Conservation (phyloP, 345 rosid genomes). For the Salix caprea region DNA sequence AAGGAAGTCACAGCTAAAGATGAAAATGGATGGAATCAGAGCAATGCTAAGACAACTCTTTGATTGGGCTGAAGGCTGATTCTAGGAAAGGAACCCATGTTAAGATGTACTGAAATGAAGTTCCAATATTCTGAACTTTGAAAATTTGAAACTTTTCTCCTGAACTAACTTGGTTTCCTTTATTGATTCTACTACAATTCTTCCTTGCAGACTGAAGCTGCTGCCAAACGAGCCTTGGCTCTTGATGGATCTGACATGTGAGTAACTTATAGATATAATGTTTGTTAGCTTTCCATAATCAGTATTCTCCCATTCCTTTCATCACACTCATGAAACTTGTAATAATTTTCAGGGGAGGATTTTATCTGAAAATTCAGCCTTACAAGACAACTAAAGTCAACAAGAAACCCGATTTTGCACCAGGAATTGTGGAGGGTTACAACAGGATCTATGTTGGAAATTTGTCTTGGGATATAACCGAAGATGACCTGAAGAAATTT, state of each 20-base stretch:
- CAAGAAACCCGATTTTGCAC: constrained; percentile 47
- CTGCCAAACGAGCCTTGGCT: constrained; percentile 68
- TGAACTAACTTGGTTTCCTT: background rate
- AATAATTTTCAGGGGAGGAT: constrained; percentile 63
- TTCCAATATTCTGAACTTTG: background rate
- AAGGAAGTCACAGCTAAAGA: background rate
- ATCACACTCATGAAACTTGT: constrained; percentile 13
- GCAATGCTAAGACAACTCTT: background rate
- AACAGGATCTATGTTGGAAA: constrained; percentile 83
- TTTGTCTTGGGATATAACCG: constrained; percentile 80
- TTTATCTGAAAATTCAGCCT: constrained; percentile 75
- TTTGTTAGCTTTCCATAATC: background rate
- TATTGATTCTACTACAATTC: constrained; percentile 1
- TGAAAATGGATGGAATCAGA: background rate
- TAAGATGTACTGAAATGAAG: background rate
- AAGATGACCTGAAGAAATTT: constrained; percentile 60
- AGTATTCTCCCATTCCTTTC: constrained; percentile 1
- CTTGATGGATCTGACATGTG: constrained; percentile 80
- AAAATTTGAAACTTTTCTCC: background rate
- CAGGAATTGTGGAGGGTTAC: constrained; percentile 72
- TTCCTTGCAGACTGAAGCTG: constrained; percentile 60
- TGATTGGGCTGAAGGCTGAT: background rate
- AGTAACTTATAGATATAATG: constrained; percentile 26
- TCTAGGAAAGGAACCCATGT: background rate
- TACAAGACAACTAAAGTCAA: constrained; percentile 46